A percentile compares a stretch with the other conserved stretches of the same genome.
Evolutionary conservation across 179 eudicot species (phyloP).

Genomic region (Spinacia oleracea): DNA sequence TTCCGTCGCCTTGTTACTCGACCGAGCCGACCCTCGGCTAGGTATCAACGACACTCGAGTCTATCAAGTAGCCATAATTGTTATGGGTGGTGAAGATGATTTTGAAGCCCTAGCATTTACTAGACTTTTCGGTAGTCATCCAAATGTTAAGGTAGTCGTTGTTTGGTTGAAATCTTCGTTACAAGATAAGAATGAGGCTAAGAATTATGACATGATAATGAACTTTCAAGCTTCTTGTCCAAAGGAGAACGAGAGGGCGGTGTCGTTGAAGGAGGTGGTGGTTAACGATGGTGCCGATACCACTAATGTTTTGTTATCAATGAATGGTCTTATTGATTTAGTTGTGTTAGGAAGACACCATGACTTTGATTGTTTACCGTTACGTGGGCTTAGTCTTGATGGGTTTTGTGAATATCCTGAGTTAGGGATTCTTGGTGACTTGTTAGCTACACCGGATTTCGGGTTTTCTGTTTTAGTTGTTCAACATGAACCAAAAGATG

Average conservation of each 20-base stretch:
- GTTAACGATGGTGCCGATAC: slow-evolving; percentile 26
- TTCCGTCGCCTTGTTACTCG: slow-evolving; percentile 26
- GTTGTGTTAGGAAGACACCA: slow-evolving; percentile 22
- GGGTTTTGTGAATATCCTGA: slow-evolving; percentile 26
- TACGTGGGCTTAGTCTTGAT: slow-evolving; percentile 21
- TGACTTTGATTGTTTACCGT: slow-evolving; percentile 5
- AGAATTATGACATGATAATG: neutral
- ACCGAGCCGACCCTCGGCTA: slow-evolving; percentile 8
- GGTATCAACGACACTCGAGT: neutral
- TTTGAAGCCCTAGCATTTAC: slow-evolving; percentile 23
- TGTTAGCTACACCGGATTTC: slow-evolving; percentile 25
- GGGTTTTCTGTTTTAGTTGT: slow-evolving; percentile 23
- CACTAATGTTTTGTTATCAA: slow-evolving; percentile 11
- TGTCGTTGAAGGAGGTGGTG: slow-evolving; percentile 8
- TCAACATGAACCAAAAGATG: slow-evolving; percentile 13
- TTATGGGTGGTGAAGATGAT: slow-evolving; percentile 28
- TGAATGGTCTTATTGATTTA: slow-evolving; percentile 25
- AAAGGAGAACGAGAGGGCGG: neutral
- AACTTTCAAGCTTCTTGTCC: neutral
- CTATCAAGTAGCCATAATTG: slow-evolving; percentile 20
- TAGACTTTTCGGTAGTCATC: slow-evolving; percentile 18
- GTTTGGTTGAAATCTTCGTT: slow-evolving; percentile 16
- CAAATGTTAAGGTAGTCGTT: slow-evolving; percentile 2
- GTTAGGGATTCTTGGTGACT: slow-evolving; percentile 28
- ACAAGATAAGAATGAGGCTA: neutral